Conservation (phyloP, 2,329 filamentous ascomycete species). For the Claviceps citrina region DNA sequence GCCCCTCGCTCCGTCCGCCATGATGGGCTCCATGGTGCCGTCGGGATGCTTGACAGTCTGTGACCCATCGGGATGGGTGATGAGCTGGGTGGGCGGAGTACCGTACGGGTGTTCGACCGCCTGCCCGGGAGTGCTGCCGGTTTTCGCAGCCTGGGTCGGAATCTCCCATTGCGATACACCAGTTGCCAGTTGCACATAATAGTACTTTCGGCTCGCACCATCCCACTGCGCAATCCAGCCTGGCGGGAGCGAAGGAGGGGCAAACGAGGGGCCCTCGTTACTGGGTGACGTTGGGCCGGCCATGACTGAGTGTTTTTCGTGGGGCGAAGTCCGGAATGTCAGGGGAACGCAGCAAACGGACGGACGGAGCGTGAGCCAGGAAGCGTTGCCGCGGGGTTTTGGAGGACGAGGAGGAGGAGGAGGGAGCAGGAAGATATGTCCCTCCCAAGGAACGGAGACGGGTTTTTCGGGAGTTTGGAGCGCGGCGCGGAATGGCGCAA, state of each 20-base stretch:
- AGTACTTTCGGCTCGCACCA: conserved; percentile 47
- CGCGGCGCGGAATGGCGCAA: conserved; percentile 3
- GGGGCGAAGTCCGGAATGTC: background rate
- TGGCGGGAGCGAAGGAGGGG: conserved; percentile 43
- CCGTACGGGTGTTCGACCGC: conserved; percentile 47
- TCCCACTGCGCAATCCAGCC: conserved; percentile 62
- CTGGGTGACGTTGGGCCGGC: conserved; percentile 42
- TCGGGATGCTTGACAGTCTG: conserved; percentile 47
- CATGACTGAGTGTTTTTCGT: conserved; percentile 22
- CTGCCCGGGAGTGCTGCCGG: conserved; percentile 43
- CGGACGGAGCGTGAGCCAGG: background rate
- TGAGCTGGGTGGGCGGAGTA: conserved; percentile 38
- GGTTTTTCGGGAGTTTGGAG: conserved; percentile 1
- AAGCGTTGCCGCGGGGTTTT: too few relatives aligned
- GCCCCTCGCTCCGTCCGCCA: conserved; percentile 36
- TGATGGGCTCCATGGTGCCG: conserved; percentile 43
- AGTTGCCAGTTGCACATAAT: conserved; percentile 57
- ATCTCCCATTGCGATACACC: conserved; percentile 61
- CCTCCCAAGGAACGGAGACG: background rate
- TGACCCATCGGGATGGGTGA: conserved; percentile 46
- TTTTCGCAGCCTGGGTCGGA: conserved; percentile 47
- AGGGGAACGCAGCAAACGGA: background rate
- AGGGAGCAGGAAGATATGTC: background rate
- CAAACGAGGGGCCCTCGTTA: conserved; percentile 43
- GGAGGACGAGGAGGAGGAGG: background rate